Evolutionary conservation across 106 monocot genomes (phyloP).

Genomic region (Dendrobium chrysotoxum): DNA sequence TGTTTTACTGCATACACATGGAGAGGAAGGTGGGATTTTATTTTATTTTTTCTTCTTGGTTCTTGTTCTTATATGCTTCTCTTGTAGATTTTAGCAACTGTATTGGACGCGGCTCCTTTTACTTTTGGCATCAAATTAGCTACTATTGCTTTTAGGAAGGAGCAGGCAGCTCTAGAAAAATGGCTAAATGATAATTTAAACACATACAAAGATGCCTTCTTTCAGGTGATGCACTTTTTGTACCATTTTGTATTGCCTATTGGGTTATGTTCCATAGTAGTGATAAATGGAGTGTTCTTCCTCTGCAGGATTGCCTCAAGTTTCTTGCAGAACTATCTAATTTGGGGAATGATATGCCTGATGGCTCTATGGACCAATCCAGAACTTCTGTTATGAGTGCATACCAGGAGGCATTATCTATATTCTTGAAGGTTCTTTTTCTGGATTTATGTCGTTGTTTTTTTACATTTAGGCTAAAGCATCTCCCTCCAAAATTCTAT

Average conservation of each 20-base stretch:
- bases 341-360: slow-evolving; percentile 26
- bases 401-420: slow-evolving; percentile 38
- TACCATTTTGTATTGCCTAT: neutral
- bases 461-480: slow-evolving; percentile 1
- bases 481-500: neutral
- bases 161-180: slow-evolving; percentile 56
- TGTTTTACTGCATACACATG: neutral
- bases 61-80: slow-evolving; percentile 7
- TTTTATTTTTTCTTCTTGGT: neutral
- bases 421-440: slow-evolving; percentile 63
- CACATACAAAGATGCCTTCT: slow-evolving; percentile 58
- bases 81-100: slow-evolving; percentile 60
- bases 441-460: neutral
- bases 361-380: slow-evolving; percentile 23
- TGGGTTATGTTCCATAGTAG: neutral
- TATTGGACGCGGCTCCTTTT: slow-evolving; percentile 62
- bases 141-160: slow-evolving; percentile 52
- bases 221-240: slow-evolving; percentile 48
- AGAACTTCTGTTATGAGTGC: slow-evolving; percentile 20
- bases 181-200: slow-evolving; percentile 77
- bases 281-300: slow-evolving; percentile 5
- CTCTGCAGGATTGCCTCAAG: slow-evolving; percentile 53
- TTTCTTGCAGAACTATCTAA: slow-evolving; percentile 45
- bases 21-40: neutral
- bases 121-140: slow-evolving; percentile 71